phyloP scores from a whole-genome alignment of 805 yeast species.

The Spathaspora arborariae region DNA sequence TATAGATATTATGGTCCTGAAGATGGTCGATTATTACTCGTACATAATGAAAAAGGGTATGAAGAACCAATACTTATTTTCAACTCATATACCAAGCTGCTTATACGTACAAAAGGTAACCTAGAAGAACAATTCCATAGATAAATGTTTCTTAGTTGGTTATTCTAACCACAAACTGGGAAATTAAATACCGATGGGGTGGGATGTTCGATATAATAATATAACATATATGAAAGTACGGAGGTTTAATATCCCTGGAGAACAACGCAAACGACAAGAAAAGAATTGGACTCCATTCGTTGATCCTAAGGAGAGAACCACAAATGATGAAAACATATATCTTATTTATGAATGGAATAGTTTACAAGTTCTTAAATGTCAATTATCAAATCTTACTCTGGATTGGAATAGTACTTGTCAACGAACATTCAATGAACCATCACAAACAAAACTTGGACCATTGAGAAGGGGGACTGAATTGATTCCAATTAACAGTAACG shows the following conservation, averaged over 20 bases:
- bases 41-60: conserved; percentile 16
- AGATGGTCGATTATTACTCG: conserved; percentile 22
- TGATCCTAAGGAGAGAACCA: conserved; percentile 19
- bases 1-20: conserved; percentile 21
- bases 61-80: conserved; percentile 13
- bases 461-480: conserved; percentile 36
- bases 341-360: conserved; percentile 32
- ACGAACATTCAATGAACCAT: conserved; percentile 1
- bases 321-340: conserved; percentile 25
- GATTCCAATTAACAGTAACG: conserved; percentile 18
- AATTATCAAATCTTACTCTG: conserved; percentile 11
- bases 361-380: conserved; percentile 25
- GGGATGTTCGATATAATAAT: conserved; percentile 11
- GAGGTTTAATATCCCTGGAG: conserved; percentile 16
- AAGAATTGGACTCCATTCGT: conserved; percentile 43
- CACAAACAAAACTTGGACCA: conserved; percentile 23
- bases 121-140: conserved; percentile 12
- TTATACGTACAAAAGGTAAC: neutral
- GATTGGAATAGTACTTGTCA: conserved; percentile 4
- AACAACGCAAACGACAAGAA: conserved; percentile 8
- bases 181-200: conserved; percentile 23
- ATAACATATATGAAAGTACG: conserved; percentile 16
- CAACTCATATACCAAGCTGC: conserved; percentile 13
- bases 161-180: conserved; percentile 31
- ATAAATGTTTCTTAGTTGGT: conserved; percentile 29